Conservation (phyloP, 2,329 filamentous ascomycete genomes). For the Acrocalymma vagum region DNA sequence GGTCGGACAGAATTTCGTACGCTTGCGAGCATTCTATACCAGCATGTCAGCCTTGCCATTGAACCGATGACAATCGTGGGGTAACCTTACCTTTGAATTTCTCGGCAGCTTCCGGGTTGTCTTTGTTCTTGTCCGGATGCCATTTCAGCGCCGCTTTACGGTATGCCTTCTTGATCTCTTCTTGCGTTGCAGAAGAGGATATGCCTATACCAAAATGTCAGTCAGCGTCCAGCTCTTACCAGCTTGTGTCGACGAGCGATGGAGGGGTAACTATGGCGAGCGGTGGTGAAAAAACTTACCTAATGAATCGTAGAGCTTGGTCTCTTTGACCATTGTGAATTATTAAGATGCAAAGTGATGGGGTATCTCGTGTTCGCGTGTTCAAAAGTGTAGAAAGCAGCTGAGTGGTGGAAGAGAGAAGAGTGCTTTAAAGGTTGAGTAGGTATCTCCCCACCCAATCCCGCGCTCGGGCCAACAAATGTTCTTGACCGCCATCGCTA, state of each 20-base stretch:
- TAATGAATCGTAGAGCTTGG: conserved; percentile 91
- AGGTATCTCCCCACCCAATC: conserved; percentile 39
- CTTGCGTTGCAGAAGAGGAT: conserved; percentile 81
- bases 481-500: conserved; percentile 24
- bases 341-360: conserved; percentile 12
- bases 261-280: conserved; percentile 30
- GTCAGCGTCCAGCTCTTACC: conserved; percentile 17
- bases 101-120: conserved; percentile 83
- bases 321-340: conserved; percentile 86
- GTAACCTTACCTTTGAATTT: conserved; percentile 80
- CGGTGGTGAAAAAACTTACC: conserved; percentile 43
- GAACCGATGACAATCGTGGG: background rate
- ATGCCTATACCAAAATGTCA: conserved; percentile 57
- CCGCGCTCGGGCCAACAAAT: conserved; percentile 25
- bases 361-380: conserved; percentile 21
- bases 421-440: conserved; percentile 35
- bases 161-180: conserved; percentile 98
- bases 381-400: conserved; percentile 13
- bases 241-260: too few species aligned
- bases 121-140: conserved; percentile 98
- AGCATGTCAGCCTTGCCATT: conserved; percentile 19
- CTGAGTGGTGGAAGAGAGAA: conserved; percentile 27
- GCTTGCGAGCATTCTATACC: conserved; percentile 85
- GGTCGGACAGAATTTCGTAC: conserved; percentile 97
- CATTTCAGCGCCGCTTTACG: conserved; percentile 88